Percentiles rank a stretch among this genome's conserved stretches.
These are phyloP conservation scores for Mucor indicus DNA, from an alignment of 371 early-diverging fungal species.

Conservation along the genomic window DNA sequence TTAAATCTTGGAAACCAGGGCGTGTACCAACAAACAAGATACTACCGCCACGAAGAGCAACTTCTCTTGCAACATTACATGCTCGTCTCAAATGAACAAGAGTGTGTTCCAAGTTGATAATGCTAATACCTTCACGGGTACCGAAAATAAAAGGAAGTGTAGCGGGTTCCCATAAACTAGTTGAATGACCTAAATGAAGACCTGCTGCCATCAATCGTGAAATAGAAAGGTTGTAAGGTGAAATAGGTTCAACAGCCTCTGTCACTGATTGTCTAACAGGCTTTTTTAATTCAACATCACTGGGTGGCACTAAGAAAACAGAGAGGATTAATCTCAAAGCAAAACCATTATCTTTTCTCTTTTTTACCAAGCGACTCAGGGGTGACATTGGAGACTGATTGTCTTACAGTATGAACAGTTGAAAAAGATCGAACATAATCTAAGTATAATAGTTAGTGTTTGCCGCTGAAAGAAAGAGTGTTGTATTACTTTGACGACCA, in stretches of 20 bases:
- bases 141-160: slow-evolving; percentile 91
- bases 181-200: slow-evolving; percentile 89
- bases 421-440: slow-evolving; percentile 13
- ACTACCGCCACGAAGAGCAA: slow-evolving; percentile 79
- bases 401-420: slow-evolving; percentile 11
- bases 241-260: slow-evolving; percentile 26
- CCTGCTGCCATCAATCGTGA: slow-evolving; percentile 79
- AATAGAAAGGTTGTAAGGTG: slow-evolving; percentile 60
- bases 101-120: slow-evolving; percentile 95
- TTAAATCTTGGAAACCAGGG: slow-evolving; percentile 60
- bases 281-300: slow-evolving; percentile 24
- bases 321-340: not conserved
- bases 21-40: slow-evolving; percentile 91
- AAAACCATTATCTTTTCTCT: not conserved
- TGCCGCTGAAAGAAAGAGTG: not conserved
- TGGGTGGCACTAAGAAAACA: slow-evolving; percentile 10
- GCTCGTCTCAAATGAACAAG: slow-evolving; percentile 86
- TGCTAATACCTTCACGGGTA: slow-evolving; percentile 85
- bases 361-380: slow-evolving; percentile 19
- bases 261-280: slow-evolving; percentile 32
- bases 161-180: slow-evolving; percentile 74
- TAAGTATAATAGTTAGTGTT: not conserved
- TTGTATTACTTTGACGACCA: slow-evolving; percentile 10
- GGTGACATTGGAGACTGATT: slow-evolving; percentile 4
- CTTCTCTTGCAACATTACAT: slow-evolving; percentile 68